These are phyloP conservation scores for Ajuga chamaepitys DNA, from an alignment of 257 asterid species.

Conservation along the genomic window DNA sequence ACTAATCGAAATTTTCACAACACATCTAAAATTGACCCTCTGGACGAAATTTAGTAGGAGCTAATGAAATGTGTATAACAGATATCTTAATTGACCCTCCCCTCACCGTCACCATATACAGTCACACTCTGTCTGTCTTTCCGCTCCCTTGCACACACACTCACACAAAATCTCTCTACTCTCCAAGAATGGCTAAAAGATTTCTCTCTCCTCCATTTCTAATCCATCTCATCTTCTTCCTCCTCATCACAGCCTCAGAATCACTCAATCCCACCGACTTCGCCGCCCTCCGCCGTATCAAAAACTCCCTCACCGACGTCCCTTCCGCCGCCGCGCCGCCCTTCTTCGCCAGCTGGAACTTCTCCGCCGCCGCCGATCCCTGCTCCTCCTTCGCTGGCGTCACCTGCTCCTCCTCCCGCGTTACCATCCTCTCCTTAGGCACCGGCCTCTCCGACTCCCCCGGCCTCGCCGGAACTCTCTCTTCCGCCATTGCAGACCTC, in stretches of 20 bases:
- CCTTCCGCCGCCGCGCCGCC: conserved; percentile 27
- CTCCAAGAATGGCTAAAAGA: conserved; percentile 21
- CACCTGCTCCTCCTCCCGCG: conserved; percentile 42
- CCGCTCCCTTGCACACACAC: background rate
- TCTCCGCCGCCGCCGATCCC: conserved; percentile 48
- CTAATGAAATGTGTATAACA: no score
- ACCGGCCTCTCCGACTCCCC: conserved; percentile 66
- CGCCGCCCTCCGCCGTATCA: conserved; percentile 55
- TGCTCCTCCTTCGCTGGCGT: conserved; percentile 65
- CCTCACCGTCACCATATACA: background rate
- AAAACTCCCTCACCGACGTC: conserved; percentile 45
- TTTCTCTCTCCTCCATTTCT: conserved; percentile 2
- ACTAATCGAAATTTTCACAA: no score
- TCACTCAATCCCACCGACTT: conserved; percentile 33
- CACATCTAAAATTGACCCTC: no score
- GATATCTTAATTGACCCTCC: no score
- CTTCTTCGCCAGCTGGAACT: conserved; percentile 67
- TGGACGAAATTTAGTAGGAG: no score
- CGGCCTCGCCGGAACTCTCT: conserved; percentile 57
- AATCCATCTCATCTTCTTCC: conserved; percentile 7
- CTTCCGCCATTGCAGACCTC: conserved; percentile 40
- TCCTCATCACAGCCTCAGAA: background rate
- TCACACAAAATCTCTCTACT: conserved; percentile 9
- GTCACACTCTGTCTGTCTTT: background rate
- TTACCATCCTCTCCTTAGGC: conserved; percentile 47